These are phyloP conservation scores for Boletus smithii DNA, from an alignment of 1,284 basidiomycete genomes.

Conservation along the genomic window DNA sequence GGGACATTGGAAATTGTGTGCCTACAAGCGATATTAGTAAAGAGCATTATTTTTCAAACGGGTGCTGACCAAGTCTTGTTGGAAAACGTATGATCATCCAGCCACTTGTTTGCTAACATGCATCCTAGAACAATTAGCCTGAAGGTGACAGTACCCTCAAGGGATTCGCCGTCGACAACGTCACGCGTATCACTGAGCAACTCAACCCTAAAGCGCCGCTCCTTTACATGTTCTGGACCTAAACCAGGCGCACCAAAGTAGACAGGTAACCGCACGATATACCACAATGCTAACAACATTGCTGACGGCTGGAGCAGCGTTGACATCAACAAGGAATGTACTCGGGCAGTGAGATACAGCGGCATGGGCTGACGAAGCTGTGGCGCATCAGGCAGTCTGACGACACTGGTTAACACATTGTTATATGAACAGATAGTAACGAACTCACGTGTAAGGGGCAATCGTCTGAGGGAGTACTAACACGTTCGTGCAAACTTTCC, in stretches of 20 bases:
- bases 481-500: slow-evolving; percentile 73
- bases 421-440: slow-evolving; percentile 2
- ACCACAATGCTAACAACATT: slow-evolving; percentile 78
- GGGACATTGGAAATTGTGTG: slow-evolving; percentile 75
- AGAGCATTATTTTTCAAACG: not conserved
- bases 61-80: slow-evolving; percentile 82
- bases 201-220: slow-evolving; percentile 58
- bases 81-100: slow-evolving; percentile 90
- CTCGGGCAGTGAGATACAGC: slow-evolving; percentile 50
- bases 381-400: slow-evolving; percentile 35
- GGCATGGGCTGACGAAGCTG: slow-evolving; percentile 41
- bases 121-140: slow-evolving; percentile 78
- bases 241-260: slow-evolving; percentile 49
- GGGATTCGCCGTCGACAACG: slow-evolving; percentile 48
- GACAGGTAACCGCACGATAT: slow-evolving; percentile 76
- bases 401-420: slow-evolving; percentile 15
- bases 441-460: slow-evolving; percentile 45
- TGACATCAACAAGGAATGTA: slow-evolving; percentile 70
- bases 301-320: slow-evolving; percentile 81
- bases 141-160: slow-evolving; percentile 60
- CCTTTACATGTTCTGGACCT: slow-evolving; percentile 50
- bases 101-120: slow-evolving; percentile 89
- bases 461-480: slow-evolving; percentile 52
- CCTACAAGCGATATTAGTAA: slow-evolving; percentile 41
- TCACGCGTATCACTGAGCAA: slow-evolving; percentile 51